phyloP scores from a whole-genome alignment of 163 green algal species.

The Scenedesmus sp. region DNA sequence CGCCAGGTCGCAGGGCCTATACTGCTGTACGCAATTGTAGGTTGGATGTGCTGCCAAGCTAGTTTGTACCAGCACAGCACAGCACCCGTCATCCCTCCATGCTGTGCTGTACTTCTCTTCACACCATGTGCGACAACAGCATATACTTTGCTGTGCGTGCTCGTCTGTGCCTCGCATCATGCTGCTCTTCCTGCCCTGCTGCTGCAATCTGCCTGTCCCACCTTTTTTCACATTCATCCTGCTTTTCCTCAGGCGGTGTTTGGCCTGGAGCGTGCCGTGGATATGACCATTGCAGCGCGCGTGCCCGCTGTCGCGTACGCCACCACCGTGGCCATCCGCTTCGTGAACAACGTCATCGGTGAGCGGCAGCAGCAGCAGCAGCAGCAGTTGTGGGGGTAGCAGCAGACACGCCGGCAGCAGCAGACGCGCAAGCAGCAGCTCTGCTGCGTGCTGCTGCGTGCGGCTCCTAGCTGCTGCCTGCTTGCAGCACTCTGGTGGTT shows the following conservation, averaged over 20 bases:
- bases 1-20: not conserved
- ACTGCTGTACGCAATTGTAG: not conserved
- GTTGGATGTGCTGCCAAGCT: too few species aligned
- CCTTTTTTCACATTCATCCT: not conserved
- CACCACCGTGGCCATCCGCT: constrained; percentile 88
- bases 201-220: not conserved
- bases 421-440: too few species aligned
- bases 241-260: constrained; percentile 82
- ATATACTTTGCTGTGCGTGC: not conserved
- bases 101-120: not conserved
- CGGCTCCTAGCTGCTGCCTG: too few species aligned
- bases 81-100: not conserved
- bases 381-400: not conserved
- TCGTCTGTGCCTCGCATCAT: not conserved
- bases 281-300: constrained; percentile 80
- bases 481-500: too few species aligned
- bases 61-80: too few species aligned
- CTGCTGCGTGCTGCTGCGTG: too few species aligned
- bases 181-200: not conserved
- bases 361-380: constrained; percentile 38
- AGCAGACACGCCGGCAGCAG: not conserved
- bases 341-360: constrained; percentile 95
- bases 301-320: constrained; percentile 83
- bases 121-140: not conserved
- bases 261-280: constrained; percentile 91